phyloP scores from a whole-genome alignment of 495 filamentous ascomycete species.

The Melanomma pulvis-pyrius region DNA sequence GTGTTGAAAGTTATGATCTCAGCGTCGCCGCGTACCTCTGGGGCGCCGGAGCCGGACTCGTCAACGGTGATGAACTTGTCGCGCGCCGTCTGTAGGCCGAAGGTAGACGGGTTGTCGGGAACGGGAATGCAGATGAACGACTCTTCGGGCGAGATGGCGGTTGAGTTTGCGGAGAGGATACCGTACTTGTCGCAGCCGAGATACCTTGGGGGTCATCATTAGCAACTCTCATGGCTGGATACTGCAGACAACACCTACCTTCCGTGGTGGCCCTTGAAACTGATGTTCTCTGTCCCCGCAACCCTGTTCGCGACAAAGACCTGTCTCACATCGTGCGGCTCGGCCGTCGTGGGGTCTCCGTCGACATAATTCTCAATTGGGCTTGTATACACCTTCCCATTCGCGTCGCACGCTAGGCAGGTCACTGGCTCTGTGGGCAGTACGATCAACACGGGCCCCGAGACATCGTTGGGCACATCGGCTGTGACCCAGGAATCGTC shows the following conservation, averaged over 20 bases:
- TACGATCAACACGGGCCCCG: conserved; percentile 81
- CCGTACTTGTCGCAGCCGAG: conserved; percentile 84
- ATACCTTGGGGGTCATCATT: conserved; percentile 53
- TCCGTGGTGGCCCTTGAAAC: conserved; percentile 87
- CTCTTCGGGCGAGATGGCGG: conserved; percentile 82
- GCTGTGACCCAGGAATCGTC: conserved; percentile 91
- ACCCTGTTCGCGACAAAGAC: conserved; percentile 91
- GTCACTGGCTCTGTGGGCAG: conserved; percentile 69
- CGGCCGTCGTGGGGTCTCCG: conserved; percentile 73
- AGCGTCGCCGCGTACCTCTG: conserved; percentile 70
- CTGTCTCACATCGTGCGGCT: conserved; percentile 92
- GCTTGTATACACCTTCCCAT: conserved; percentile 80
- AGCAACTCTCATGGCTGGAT: neutral
- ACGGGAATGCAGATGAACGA: conserved; percentile 58
- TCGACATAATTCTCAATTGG: conserved; percentile 82
- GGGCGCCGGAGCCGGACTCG: conserved; percentile 34
- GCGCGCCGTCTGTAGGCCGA: conserved; percentile 42
- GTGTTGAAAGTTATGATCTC: conserved; percentile 71
- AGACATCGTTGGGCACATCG: conserved; percentile 71
- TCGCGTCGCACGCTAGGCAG: conserved; percentile 79
- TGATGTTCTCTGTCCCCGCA: conserved; percentile 76
- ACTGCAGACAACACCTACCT: conserved; percentile 47
- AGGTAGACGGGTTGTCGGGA: conserved; percentile 38
- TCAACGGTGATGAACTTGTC: conserved; percentile 46
- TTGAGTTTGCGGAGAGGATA: conserved; percentile 69